Evolutionary conservation across 305 asterid genomes (phyloP).

Genomic region (Lippia alba): DNA sequence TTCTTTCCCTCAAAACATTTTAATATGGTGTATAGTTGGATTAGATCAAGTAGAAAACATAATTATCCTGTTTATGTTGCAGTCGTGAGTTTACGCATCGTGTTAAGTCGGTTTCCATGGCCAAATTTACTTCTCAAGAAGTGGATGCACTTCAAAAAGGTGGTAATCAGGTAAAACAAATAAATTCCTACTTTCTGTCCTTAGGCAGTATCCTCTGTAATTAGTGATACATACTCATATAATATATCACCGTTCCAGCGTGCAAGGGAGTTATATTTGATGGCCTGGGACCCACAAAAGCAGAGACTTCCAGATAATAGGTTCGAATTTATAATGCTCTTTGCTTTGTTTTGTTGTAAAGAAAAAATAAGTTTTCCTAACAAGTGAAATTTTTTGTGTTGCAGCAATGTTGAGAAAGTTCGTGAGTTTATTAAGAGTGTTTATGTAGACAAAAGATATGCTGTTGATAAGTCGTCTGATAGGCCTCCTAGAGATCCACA

Average conservation of each 20-base stretch:
- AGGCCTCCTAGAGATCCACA: slow-evolving; percentile 77
- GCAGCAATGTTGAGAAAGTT: slow-evolving; percentile 75
- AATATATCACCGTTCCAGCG: slow-evolving; percentile 53
- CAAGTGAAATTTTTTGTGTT: slow-evolving; percentile 23
- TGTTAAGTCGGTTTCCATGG: slow-evolving; percentile 89
- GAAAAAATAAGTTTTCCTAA: neutral
- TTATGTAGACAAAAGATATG: slow-evolving; percentile 60
- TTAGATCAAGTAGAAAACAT: slow-evolving; percentile 29
- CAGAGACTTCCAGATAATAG: slow-evolving; percentile 78
- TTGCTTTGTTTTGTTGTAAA: slow-evolving; percentile 4
- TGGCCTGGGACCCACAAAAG: slow-evolving; percentile 71
- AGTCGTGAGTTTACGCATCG: slow-evolving; percentile 95
- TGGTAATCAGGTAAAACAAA: slow-evolving; percentile 71
- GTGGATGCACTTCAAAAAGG: slow-evolving; percentile 87
- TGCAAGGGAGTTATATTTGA: slow-evolving; percentile 74
- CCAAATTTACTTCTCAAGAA: slow-evolving; percentile 81
- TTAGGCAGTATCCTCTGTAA: slow-evolving; percentile 6
- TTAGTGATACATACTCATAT: slow-evolving; percentile 5
- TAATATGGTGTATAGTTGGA: neutral
- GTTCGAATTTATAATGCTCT: slow-evolving; percentile 46
- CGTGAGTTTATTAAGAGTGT: slow-evolving; percentile 77
- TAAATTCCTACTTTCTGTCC: slow-evolving; percentile 12
- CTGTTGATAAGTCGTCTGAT: slow-evolving; percentile 53
- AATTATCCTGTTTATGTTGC: slow-evolving; percentile 40
- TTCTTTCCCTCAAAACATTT: neutral